Evolutionary conservation across 345 rosid species (phyloP).

Genomic region (Aquilaria yunnanensis): DNA sequence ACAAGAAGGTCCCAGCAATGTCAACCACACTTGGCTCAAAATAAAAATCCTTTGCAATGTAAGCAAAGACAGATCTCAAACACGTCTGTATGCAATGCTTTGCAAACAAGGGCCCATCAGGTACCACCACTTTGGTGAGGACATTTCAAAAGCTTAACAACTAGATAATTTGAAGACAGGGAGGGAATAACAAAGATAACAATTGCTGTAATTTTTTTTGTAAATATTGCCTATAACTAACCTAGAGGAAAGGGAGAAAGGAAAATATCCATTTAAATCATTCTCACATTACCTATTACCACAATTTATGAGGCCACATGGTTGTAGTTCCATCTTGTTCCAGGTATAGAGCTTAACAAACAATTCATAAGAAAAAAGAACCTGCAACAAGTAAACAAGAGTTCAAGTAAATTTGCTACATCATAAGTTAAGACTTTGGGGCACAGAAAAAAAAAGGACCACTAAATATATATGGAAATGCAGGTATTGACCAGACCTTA

Average conservation of each 20-base stretch:
- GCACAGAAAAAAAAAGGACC: neutral
- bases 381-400: conserved; percentile 41
- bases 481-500: conserved; percentile 40
- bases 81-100: too few relatives aligned
- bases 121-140: too few relatives aligned
- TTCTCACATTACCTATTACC: conserved; percentile 69
- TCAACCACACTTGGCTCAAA: too few relatives aligned
- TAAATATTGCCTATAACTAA: neutral
- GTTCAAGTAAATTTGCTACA: conserved; percentile 10
- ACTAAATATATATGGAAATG: neutral
- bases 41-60: too few relatives aligned
- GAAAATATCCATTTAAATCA: neutral
- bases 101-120: too few relatives aligned
- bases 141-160: too few relatives aligned
- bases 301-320: conserved; percentile 83
- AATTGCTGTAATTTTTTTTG: conserved; percentile 6
- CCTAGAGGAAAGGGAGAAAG: neutral
- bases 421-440: conserved; percentile 4
- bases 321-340: conserved; percentile 64
- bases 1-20: too few relatives aligned
- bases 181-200: neutral
- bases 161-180: conserved; percentile 8
- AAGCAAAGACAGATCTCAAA: too few relatives aligned
- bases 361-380: conserved; percentile 65
- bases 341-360: conserved; percentile 72